Percentiles rank a stretch among this genome's conserved stretches.
Evolutionary conservation across 352 stramenopile genomes (phyloP).

Genomic region (Globisporangium nunn): DNA sequence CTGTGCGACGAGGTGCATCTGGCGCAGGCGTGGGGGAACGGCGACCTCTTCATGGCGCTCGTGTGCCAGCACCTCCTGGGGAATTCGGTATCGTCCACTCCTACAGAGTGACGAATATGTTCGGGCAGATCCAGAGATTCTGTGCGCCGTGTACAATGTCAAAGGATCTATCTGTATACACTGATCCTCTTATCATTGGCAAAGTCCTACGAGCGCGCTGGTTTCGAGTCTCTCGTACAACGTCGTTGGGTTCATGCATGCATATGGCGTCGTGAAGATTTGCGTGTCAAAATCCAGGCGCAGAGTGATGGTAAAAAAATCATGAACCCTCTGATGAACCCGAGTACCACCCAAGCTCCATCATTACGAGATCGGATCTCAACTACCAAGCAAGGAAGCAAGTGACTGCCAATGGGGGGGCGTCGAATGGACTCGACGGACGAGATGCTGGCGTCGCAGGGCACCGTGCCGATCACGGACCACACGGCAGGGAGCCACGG

Average conservation of each 20-base stretch:
- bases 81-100: background rate
- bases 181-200: no score
- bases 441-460: conserved; percentile 8
- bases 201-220: no score
- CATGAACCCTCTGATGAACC: background rate
- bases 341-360: background rate
- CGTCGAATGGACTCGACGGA: conserved; percentile 11
- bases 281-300: background rate
- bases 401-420: background rate
- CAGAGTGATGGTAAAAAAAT: conserved; percentile 1
- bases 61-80: conserved; percentile 31
- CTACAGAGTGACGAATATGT: no score
- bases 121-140: no score
- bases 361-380: background rate
- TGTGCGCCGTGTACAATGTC: no score
- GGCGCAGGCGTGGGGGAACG: conserved; percentile 38
- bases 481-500: conserved; percentile 3
- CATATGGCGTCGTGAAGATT: no score
- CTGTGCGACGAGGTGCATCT: conserved; percentile 38
- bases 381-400: background rate
- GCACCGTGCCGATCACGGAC: conserved; percentile 1
- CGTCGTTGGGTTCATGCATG: no score
- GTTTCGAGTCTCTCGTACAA: no score
- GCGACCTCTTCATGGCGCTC: conserved; percentile 50
- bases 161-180: no score